These are phyloP conservation scores for Populus hybrid DNA, from an alignment of 441 rosid species.

Conservation along the genomic window DNA sequence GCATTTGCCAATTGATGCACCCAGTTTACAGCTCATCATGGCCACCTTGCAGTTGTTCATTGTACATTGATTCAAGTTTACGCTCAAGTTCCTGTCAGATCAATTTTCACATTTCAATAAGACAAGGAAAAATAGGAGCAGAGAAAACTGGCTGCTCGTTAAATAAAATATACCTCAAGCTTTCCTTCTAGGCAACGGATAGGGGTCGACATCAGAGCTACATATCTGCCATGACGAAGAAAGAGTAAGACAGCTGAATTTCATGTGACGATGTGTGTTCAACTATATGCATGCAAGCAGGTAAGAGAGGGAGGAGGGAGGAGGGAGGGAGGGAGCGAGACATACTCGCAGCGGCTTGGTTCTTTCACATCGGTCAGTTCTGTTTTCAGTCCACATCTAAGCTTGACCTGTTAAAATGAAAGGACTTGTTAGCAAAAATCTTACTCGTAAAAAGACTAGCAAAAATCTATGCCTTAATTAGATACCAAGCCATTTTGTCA, in stretches of 20 bases:
- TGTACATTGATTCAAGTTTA: constrained; percentile 64
- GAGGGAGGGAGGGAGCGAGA: constrained; percentile 6
- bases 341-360: constrained; percentile 99
- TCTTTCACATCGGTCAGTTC: constrained; percentile 87
- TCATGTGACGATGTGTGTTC: not conserved
- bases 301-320: not conserved
- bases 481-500: not conserved
- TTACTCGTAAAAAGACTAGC: not conserved
- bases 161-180: constrained; percentile 52
- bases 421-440: not conserved
- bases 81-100: constrained; percentile 60
- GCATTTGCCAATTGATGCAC: not conserved
- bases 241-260: not conserved
- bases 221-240: constrained; percentile 48
- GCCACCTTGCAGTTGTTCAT: constrained; percentile 41
- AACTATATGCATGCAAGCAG: not conserved
- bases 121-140: not conserved
- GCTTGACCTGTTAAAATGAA: constrained; percentile 55
- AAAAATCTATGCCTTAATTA: not conserved
- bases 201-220: constrained; percentile 77
- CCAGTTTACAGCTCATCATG: constrained; percentile 69
- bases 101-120: constrained; percentile 6
- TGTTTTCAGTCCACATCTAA: constrained; percentile 77
- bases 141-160: not conserved
- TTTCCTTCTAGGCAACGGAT: constrained; percentile 71